Evolutionary conservation across 1,284 basidiomycete genomes (phyloP).

Genomic region (Leccinum huronense): DNA sequence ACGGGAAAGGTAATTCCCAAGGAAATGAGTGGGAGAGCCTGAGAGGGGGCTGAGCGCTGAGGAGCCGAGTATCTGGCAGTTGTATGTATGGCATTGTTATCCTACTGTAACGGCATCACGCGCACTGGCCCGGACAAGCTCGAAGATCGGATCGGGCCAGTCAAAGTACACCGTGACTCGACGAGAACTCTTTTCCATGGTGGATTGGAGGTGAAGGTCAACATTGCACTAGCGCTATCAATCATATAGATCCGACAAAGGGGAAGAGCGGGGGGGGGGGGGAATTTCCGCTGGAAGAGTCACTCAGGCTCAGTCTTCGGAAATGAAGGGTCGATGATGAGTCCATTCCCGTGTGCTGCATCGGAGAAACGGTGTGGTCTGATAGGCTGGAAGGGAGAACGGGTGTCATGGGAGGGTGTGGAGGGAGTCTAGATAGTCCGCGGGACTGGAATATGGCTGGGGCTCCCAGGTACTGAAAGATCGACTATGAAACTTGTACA

Average conservation of each 20-base stretch:
- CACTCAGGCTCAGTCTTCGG: constrained; percentile 13
- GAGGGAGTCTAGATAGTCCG: background rate
- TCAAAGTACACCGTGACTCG: constrained; percentile 24
- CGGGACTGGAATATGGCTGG: background rate
- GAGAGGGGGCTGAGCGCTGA: background rate
- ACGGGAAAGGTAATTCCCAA: constrained; percentile 25
- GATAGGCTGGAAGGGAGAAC: background rate
- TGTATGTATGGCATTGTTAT: background rate
- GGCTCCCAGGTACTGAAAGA: too few relatives aligned
- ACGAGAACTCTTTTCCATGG: constrained; percentile 19
- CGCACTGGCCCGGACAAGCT: background rate
- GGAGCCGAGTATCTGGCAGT: constrained; percentile 2
- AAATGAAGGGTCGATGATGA: background rate
- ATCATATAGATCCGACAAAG: background rate
- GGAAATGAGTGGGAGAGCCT: constrained; percentile 15
- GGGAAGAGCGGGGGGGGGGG: constrained; percentile 1
- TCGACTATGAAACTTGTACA: too few relatives aligned
- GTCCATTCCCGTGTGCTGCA: background rate
- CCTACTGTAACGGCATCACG: constrained; percentile 9
- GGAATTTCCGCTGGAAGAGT: constrained; percentile 9
- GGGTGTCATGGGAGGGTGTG: background rate
- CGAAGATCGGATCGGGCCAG: constrained; percentile 10
- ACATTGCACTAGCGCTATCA: background rate
- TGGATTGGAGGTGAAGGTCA: constrained; percentile 4
- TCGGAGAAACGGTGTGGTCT: background rate